A percentile compares a stretch with the other conserved stretches of the same genome.
Conservation (phyloP, 257 asterid genomes). For the Solanum ahanhuiri region DNA sequence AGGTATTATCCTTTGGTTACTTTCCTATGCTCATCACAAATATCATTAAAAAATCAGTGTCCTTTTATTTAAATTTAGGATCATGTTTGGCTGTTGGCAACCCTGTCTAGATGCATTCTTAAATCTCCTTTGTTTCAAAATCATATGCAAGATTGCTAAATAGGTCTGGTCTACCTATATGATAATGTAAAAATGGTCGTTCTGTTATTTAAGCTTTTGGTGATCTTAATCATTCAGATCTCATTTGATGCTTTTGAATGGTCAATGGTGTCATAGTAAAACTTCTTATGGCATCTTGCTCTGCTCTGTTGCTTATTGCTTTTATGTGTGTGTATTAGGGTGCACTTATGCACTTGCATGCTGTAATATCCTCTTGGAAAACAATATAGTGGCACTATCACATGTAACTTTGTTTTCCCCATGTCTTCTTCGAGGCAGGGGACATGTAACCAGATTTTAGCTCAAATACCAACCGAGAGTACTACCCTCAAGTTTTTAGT, state of each 20-base stretch:
- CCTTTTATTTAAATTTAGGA: background rate
- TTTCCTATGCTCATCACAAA: background rate
- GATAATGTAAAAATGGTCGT: background rate
- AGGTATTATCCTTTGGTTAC: constrained; percentile 27
- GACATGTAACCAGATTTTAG: background rate
- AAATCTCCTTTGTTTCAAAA: background rate
- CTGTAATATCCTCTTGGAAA: background rate
- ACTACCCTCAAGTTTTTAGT: background rate
- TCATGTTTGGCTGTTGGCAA: background rate
- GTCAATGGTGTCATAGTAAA: background rate
- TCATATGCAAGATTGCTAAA: background rate
- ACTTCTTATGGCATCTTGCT: background rate
- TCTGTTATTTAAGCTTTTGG: background rate
- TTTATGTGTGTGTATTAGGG: background rate
- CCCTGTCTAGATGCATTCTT: background rate
- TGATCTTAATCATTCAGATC: background rate
- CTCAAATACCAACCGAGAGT: background rate
- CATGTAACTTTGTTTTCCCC: background rate
- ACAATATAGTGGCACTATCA: background rate
- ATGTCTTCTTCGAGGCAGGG: background rate
- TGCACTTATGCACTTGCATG: background rate
- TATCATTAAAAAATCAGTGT: background rate
- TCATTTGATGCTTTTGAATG: background rate
- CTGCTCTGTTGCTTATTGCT: background rate
- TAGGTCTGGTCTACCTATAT: background rate